A percentile compares a stretch with the other conserved stretches of the same genome.
Conservation (phyloP, 106 monocot genomes). For the Ottelia alismoides region DNA sequence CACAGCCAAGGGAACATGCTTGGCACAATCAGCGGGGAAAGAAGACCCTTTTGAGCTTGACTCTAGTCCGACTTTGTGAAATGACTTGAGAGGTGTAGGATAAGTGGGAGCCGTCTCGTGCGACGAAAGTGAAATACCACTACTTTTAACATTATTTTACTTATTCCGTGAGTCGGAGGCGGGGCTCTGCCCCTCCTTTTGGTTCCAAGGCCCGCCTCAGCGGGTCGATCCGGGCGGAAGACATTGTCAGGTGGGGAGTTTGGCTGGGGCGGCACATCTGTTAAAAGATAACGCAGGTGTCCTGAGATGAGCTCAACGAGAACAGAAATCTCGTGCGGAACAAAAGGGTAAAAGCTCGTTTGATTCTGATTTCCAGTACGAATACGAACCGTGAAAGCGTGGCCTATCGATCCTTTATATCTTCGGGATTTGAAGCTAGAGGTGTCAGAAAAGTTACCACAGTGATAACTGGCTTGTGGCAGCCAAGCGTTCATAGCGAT, state of each 20-base stretch:
- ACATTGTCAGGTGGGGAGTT: slow-evolving; percentile 65
- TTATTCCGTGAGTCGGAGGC: slow-evolving; percentile 9
- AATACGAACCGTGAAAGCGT: slow-evolving; percentile 29
- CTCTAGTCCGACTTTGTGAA: slow-evolving; percentile 16
- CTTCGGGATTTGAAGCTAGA: slow-evolving; percentile 30
- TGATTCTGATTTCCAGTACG: slow-evolving; percentile 29
- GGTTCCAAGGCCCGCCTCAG: slow-evolving; percentile 6
- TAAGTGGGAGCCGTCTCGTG: slow-evolving; percentile 10
- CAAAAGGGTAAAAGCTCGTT: slow-evolving; percentile 31
- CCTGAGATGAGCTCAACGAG: slow-evolving; percentile 69
- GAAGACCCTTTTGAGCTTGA: slow-evolving; percentile 15
- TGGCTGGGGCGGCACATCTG: slow-evolving; percentile 69
- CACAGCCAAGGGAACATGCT: slow-evolving; percentile 38
- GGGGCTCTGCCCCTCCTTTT: slow-evolving; percentile 7
- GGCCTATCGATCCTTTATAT: slow-evolving; percentile 27
- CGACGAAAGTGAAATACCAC: slow-evolving; percentile 6
- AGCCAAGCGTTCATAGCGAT: slow-evolving; percentile 47
- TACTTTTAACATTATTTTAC: slow-evolving; percentile 8
- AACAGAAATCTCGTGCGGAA: slow-evolving; percentile 57
- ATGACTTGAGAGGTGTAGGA: slow-evolving; percentile 17
- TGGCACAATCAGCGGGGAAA: slow-evolving; percentile 13
- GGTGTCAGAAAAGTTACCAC: slow-evolving; percentile 44
- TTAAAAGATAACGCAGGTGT: slow-evolving; percentile 69
- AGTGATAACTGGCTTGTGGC: slow-evolving; percentile 97
- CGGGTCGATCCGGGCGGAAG: slow-evolving; percentile 40